Evolutionary conservation across 768 basidiomycete genomes (phyloP).

Genomic region (Tulasnella calospora): DNA sequence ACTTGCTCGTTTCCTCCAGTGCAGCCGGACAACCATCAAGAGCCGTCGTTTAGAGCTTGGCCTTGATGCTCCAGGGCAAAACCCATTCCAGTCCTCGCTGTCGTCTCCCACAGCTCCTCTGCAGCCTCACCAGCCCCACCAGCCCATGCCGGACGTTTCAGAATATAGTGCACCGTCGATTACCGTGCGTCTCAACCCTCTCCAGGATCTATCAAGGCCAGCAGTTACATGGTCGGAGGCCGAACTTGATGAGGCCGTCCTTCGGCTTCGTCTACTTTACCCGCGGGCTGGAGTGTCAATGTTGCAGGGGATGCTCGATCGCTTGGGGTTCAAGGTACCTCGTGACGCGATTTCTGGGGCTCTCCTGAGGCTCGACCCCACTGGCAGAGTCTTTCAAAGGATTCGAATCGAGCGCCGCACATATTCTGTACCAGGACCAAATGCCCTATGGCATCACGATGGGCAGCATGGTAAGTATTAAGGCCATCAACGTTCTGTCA

Average conservation of each 20-base stretch:
- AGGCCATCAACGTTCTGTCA: not conserved
- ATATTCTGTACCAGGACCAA: conserved; percentile 32
- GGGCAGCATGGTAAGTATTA: conserved; percentile 32
- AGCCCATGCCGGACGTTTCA: not conserved
- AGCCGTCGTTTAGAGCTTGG: not conserved
- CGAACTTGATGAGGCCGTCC: conserved; percentile 13
- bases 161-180: not conserved
- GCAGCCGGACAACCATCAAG: not conserved
- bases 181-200: not conserved
- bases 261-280: not conserved
- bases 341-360: not conserved
- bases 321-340: not conserved
- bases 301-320: conserved; percentile 13
- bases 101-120: not conserved
- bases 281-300: conserved; percentile 15
- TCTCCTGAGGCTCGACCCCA: not conserved
- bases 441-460: conserved; percentile 34
- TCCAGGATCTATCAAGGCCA: not conserved
- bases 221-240: conserved; percentile 6
- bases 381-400: conserved; percentile 19
- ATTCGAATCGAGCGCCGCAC: conserved; percentile 25
- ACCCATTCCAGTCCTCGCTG: not conserved
- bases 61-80: not conserved
- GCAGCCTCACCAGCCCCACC: not conserved
- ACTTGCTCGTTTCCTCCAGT: not conserved